Percentiles rank a stretch among this genome's conserved stretches.
These are phyloP conservation scores for Otatea glauca DNA, from an alignment of 176 grass and related monocot species.

Conservation along the genomic window DNA sequence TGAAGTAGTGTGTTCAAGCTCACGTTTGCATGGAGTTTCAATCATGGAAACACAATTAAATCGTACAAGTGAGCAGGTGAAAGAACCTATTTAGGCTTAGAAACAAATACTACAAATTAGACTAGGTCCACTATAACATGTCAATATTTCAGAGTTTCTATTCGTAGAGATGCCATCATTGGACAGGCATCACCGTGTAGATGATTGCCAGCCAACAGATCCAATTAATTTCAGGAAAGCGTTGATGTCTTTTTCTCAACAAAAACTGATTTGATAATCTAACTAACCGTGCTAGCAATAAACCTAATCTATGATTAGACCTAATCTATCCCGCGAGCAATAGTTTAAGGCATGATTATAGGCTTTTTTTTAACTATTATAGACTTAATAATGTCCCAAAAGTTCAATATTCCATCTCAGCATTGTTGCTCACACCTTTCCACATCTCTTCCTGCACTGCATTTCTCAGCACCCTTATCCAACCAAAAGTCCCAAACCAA, in stretches of 20 bases:
- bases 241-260: slow-evolving; percentile 14
- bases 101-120: not conserved
- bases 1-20: not conserved
- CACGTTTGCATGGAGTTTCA: not conserved
- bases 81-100: not conserved
- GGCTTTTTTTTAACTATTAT: too few relatives aligned
- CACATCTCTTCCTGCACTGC: not conserved
- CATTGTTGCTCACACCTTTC: not conserved
- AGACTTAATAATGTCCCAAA: not conserved
- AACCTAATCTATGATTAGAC: too few relatives aligned
- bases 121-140: not conserved
- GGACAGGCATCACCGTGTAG: not conserved
- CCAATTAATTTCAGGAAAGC: not conserved
- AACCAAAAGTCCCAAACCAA: slow-evolving; percentile 1
- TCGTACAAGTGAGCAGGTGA: slow-evolving; percentile 21
- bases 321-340: not conserved
- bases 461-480: not conserved
- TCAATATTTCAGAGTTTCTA: not conserved
- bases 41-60: not conserved
- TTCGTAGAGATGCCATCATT: not conserved
- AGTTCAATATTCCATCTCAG: not conserved
- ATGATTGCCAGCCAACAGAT: not conserved
- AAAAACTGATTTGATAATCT: slow-evolving; percentile 5
- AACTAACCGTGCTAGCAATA: not conserved
- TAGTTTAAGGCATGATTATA: slow-evolving; percentile 11